phyloP scores from a whole-genome alignment of 1,139 yeast species.

The Protomyces macrosporus region DNA sequence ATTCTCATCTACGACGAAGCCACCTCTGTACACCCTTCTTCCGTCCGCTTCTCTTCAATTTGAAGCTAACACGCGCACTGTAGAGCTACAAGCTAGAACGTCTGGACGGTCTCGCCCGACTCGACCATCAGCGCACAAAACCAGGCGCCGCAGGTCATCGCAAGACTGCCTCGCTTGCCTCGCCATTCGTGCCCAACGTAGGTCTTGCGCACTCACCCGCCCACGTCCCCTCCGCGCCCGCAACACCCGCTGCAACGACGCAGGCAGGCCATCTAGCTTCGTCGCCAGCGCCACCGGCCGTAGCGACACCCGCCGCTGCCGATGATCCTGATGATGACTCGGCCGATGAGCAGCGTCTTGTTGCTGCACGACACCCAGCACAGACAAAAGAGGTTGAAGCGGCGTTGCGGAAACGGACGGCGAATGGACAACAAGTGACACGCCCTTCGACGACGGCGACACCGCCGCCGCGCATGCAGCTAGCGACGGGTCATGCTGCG shows the following conservation, averaged over 20 bases:
- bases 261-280: not conserved
- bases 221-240: not conserved
- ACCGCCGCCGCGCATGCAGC: not conserved
- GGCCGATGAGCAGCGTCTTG: not conserved
- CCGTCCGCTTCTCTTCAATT: no score
- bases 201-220: not conserved
- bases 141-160: not conserved
- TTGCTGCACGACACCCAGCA: no score
- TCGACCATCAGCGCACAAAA: constrained; percentile 13
- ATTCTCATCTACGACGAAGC: constrained; percentile 31
- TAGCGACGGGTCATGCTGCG: not conserved
- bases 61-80: not conserved
- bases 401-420: no score
- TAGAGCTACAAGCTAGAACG: constrained; percentile 3
- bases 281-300: not conserved
- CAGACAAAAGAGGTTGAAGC: no score
- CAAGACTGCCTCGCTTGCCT: not conserved
- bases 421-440: no score
- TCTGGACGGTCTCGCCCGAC: not conserved
- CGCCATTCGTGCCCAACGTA: not conserved
- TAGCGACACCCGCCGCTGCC: not conserved
- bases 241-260: not conserved
- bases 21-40: not conserved
- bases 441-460: not conserved
- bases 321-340: not conserved